Evolutionary conservation across 2,329 filamentous ascomycete genomes (phyloP).

Genomic region (Fusarium tuaranense): DNA sequence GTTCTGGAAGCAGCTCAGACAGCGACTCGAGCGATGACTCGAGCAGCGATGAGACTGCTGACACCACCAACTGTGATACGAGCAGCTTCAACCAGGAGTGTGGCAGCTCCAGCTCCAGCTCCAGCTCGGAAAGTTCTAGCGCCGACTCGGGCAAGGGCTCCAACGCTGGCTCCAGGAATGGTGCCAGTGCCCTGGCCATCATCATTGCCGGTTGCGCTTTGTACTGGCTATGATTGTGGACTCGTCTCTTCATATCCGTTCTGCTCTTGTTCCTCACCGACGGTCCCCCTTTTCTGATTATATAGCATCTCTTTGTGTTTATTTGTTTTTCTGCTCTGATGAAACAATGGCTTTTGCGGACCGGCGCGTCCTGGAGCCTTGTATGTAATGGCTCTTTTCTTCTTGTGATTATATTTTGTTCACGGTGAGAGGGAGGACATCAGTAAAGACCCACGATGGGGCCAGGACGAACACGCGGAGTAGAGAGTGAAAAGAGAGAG

Average conservation of each 20-base stretch:
- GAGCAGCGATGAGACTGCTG: constrained; percentile 31
- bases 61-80: constrained; percentile 50
- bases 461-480: constrained; percentile 12
- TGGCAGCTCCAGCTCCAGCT: constrained; percentile 36
- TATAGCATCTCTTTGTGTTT: constrained; percentile 35
- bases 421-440: constrained; percentile 20
- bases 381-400: constrained; percentile 38
- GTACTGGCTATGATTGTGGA: constrained; percentile 48
- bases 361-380: constrained; percentile 32
- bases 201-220: constrained; percentile 51
- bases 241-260: background rate
- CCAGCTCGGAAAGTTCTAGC: constrained; percentile 45
- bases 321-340: constrained; percentile 26
- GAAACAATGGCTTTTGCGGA: constrained; percentile 26
- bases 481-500: constrained; percentile 13
- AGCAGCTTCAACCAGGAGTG: constrained; percentile 58
- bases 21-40: constrained; percentile 35
- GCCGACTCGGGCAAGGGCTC: constrained; percentile 46
- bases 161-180: constrained; percentile 47
- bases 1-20: constrained; percentile 26
- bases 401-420: constrained; percentile 39
- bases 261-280: constrained; percentile 12
- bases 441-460: constrained; percentile 27
- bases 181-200: constrained; percentile 52
- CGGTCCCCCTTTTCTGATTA: constrained; percentile 22